These are phyloP conservation scores for Suillus brevipes DNA, from an alignment of 768 basidiomycete species.

Conservation along the genomic window DNA sequence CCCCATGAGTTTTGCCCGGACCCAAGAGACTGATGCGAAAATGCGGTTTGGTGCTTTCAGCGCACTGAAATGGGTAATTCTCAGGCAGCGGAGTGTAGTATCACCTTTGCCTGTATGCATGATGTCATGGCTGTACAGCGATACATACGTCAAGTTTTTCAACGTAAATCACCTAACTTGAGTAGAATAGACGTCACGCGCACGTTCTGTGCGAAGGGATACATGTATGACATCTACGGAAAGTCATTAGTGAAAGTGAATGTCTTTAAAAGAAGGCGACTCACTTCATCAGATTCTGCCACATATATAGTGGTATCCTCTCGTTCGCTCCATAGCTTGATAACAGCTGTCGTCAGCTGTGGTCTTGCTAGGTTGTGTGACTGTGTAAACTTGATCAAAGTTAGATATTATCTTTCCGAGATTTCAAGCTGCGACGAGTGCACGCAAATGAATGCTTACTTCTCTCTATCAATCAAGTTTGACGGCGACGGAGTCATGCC, in stretches of 20 bases:
- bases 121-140: not conserved
- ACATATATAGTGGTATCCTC: constrained; percentile 53
- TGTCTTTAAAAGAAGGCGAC: constrained; percentile 14
- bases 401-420: not conserved
- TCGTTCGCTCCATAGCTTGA: constrained; percentile 81
- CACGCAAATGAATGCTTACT: constrained; percentile 42
- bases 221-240: constrained; percentile 72
- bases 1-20: constrained; percentile 52
- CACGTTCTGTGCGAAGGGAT: constrained; percentile 75
- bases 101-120: constrained; percentile 52
- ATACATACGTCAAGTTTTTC: not conserved
- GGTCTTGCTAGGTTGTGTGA: constrained; percentile 75
- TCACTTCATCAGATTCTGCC: constrained; percentile 77
- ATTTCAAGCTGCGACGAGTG: not conserved
- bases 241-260: constrained; percentile 13
- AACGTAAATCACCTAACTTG: constrained; percentile 60
- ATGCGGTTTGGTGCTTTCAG: constrained; percentile 67
- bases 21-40: constrained; percentile 69
- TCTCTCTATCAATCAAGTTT: constrained; percentile 66
- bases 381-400: constrained; percentile 63
- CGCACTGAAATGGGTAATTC: constrained; percentile 73
- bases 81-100: constrained; percentile 68
- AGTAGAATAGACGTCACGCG: constrained; percentile 72
- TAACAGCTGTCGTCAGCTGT: constrained; percentile 70
- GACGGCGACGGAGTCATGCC: constrained; percentile 42